phyloP scores from a whole-genome alignment of 192 early-diverging fungal genomes.

The Glomus cerebriforme region DNA sequence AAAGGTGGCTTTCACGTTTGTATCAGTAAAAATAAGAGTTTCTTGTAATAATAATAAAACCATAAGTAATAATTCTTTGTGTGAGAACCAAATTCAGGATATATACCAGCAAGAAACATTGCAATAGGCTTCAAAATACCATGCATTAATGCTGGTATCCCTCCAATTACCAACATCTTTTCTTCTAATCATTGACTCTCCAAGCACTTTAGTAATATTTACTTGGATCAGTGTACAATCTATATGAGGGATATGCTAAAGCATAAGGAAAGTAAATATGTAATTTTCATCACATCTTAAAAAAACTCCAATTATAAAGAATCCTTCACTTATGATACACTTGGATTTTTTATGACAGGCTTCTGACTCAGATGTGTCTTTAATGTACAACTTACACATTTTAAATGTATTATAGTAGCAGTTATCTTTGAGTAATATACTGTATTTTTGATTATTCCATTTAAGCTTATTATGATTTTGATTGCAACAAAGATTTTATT shows the following conservation, averaged over 20 bases:
- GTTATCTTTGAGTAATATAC: not conserved
- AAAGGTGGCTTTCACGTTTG: not conserved
- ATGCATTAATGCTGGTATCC: constrained; percentile 28
- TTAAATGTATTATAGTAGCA: constrained; percentile 7
- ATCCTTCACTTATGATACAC: not conserved
- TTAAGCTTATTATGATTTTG: too few species aligned
- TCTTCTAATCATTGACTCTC: not conserved
- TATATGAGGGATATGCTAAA: not conserved
- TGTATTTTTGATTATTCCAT: too few species aligned
- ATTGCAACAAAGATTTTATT: too few species aligned
- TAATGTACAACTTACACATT: not conserved
- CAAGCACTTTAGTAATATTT: constrained; percentile 16
- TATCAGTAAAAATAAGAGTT: constrained; percentile 5
- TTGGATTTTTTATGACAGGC: constrained; percentile 15
- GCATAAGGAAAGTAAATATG: not conserved
- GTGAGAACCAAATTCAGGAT: not conserved
- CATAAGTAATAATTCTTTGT: not conserved
- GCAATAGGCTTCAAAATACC: constrained; percentile 27
- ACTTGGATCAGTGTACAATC: not conserved
- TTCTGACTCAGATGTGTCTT: not conserved
- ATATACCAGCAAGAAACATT: constrained; percentile 24
- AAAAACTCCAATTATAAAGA: not conserved
- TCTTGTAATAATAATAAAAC: not conserved
- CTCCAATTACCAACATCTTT: constrained; percentile 19
- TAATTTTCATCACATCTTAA: not conserved